These are phyloP conservation scores for Xylaria acuta DNA, from an alignment of 495 filamentous ascomycete species.

Conservation along the genomic window DNA sequence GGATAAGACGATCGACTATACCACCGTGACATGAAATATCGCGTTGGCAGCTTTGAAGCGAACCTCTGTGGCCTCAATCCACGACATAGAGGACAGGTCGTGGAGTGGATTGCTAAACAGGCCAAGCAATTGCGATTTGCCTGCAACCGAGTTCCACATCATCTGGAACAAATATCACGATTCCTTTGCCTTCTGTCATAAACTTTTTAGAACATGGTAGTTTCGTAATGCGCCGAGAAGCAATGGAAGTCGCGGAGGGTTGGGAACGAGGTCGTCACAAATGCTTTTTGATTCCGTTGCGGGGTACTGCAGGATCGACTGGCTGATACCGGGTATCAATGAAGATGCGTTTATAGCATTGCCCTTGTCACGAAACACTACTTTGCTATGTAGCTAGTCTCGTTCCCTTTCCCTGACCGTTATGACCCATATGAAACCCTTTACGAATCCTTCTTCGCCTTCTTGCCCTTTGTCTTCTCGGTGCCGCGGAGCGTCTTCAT, in stretches of 20 bases:
- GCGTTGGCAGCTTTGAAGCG: background rate
- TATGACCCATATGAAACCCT: conserved; percentile 34
- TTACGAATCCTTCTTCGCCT: conserved; percentile 72
- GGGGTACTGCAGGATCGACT: conserved; percentile 10
- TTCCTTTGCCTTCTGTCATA: background rate
- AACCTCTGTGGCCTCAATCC: background rate
- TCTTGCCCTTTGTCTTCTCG: conserved; percentile 85
- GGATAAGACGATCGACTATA: background rate
- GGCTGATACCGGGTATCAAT: conserved; percentile 30
- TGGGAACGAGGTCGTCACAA: conserved; percentile 19
- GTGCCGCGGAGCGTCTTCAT: conserved; percentile 97
- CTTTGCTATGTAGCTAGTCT: conserved; percentile 29
- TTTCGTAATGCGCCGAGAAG: conserved; percentile 11
- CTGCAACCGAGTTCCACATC: background rate
- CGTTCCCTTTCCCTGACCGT: conserved; percentile 27
- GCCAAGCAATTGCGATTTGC: background rate
- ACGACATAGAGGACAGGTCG: background rate
- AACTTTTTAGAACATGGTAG: background rate
- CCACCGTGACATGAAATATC: background rate
- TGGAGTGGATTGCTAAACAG: background rate
- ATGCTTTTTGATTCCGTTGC: conserved; percentile 19
- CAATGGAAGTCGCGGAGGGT: background rate
- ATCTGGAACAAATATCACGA: background rate
- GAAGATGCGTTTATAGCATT: conserved; percentile 28
- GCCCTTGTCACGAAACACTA: conserved; percentile 30